Evolutionary conservation across 306 rosid species (phyloP), one percentile per base, ranked within the genome.

Genomic region (Amphicarpaea edgeworthii): DNA sequence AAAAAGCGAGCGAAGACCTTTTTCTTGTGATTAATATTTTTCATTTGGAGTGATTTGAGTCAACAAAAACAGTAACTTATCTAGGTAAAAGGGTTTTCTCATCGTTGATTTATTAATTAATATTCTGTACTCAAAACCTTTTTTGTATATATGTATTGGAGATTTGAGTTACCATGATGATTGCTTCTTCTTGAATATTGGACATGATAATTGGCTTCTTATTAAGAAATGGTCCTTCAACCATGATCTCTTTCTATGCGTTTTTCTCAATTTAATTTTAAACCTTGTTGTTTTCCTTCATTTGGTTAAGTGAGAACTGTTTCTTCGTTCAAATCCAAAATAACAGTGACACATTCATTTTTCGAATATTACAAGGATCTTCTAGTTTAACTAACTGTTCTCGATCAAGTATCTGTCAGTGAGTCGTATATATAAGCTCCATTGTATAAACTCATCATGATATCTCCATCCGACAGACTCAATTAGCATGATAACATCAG

Each of bases 1-100:
- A 73, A 78, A 78, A 83, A 59, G 41, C 10, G 12, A 57, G 64
- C 12, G 9, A 53, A 64, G 7, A 72, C 66, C 60, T 63, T 79
- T 26, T 34, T n/a, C n/a, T n/a, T 60, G 54, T 37, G 77, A 24
- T 37, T 47, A 64, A 30, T 23, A 32, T 53, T 38, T 24, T 24
- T 11, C n/a, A 19, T 67, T n/a, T 55, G 28, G 42, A 28, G 66
- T 30, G 32, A 28, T 28, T 28, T 67, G 57, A 73, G 62, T 45
- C 9, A 40, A 41, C 40, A 54, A 68, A 60, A 19, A 68, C 62
- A 69, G 70, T 73, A 68, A 58, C 14, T 43, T 71, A 60, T 68
- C 20, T 41, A 1, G 20, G 54, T 60, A 1, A 68, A 68, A 61
- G 32, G 6, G 4, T 54, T 69, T 23, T 50, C 66, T 46, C 45